Evolutionary conservation across 306 rosid species (phyloP).

Genomic region (Luffa acutangula): DNA sequence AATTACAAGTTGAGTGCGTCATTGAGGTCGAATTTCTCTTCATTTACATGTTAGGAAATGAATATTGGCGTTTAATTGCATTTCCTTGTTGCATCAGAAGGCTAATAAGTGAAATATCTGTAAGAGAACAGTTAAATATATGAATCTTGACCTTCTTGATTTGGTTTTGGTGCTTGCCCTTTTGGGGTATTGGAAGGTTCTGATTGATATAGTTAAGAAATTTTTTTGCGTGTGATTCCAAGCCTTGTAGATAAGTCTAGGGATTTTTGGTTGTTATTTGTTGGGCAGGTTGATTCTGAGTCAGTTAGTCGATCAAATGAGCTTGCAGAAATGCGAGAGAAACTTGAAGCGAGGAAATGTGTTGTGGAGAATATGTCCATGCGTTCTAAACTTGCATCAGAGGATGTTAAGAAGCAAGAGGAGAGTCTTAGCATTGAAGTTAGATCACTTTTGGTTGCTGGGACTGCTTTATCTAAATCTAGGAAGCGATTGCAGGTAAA

Average conservation of each 20-base stretch:
- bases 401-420: conserved; percentile 60
- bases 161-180: neutral
- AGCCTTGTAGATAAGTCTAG: neutral
- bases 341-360: conserved; percentile 61
- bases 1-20: neutral
- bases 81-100: neutral
- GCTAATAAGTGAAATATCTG: neutral
- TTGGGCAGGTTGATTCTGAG: conserved; percentile 68
- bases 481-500: conserved; percentile 67
- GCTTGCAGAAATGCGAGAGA: conserved; percentile 70
- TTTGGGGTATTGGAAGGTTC: conserved; percentile 1
- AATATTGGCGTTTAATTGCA: neutral
- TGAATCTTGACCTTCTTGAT: neutral
- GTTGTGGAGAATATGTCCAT: conserved; percentile 38
- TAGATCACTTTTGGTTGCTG: conserved; percentile 74
- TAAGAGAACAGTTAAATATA: neutral
- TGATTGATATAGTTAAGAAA: neutral
- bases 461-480: conserved; percentile 67
- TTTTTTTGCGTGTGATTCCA: neutral
- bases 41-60: neutral
- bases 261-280: conserved; percentile 34
- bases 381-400: conserved; percentile 39
- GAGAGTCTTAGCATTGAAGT: conserved; percentile 57
- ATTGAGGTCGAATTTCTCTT: neutral
- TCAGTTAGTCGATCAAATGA: conserved; percentile 57